Conservation (phyloP, 352 stramenopile genomes). For the Globisporangium cystogenes region DNA sequence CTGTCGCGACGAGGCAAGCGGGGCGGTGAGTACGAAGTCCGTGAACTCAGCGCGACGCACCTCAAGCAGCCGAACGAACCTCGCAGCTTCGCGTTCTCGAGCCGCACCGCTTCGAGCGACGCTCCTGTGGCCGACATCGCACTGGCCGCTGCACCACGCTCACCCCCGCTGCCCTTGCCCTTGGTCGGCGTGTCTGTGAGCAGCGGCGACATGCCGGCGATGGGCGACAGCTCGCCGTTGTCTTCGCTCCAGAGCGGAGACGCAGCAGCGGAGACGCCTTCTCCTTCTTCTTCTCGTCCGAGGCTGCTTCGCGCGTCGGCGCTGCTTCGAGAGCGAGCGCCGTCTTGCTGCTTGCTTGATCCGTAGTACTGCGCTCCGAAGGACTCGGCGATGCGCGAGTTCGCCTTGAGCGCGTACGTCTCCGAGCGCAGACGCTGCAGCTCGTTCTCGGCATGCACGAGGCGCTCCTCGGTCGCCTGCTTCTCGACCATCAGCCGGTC, state of each 20-base stretch:
- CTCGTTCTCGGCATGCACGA: slow-evolving; percentile 60
- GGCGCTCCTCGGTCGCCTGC: slow-evolving; percentile 44
- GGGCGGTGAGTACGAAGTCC: neutral
- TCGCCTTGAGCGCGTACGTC: slow-evolving; percentile 33
- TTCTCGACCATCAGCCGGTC: slow-evolving; percentile 54
- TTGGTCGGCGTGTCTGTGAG: slow-evolving; percentile 34
- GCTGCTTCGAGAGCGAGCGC: neutral
- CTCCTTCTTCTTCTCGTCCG: slow-evolving; percentile 5
- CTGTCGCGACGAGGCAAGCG: slow-evolving; percentile 5
- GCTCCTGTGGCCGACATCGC: slow-evolving; percentile 6
- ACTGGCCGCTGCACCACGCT: neutral
- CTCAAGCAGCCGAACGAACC: slow-evolving; percentile 5
- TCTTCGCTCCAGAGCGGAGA: slow-evolving; percentile 73
- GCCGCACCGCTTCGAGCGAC: slow-evolving; percentile 22
- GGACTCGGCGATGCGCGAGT: slow-evolving; percentile 36
- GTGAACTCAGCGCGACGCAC: neutral
- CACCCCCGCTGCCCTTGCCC: neutral
- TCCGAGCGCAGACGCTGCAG: slow-evolving; percentile 49
- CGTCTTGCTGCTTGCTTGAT: neutral
- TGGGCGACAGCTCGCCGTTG: slow-evolving; percentile 42
- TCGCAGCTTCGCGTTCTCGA: slow-evolving; percentile 57
- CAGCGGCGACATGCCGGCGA: slow-evolving; percentile 41
- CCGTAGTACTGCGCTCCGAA: slow-evolving; percentile 32
- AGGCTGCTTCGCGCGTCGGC: neutral
- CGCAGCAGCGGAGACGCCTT: slow-evolving; percentile 14